phyloP scores from a whole-genome alignment of 305 asterid genomes.

The Ajuga reptans region DNA sequence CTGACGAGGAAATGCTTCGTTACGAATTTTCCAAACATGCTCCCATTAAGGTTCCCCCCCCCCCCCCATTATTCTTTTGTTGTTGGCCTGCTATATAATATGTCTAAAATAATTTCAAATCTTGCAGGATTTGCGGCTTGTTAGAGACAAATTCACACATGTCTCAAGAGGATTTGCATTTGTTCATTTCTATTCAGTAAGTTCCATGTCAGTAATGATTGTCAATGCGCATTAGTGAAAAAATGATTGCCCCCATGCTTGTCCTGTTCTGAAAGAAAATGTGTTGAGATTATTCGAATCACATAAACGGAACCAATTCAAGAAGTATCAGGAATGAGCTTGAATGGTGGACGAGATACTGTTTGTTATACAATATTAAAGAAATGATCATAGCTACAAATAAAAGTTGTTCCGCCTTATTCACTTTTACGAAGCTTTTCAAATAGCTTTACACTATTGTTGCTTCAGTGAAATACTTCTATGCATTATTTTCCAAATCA shows the following conservation, averaged over 20 bases:
- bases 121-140: constrained; percentile 90
- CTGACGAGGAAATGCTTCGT: constrained; percentile 98
- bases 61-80: background rate
- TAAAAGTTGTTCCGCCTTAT: background rate
- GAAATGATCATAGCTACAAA: background rate
- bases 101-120: constrained; percentile 18
- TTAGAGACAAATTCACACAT: constrained; percentile 94
- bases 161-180: constrained; percentile 98
- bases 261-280: background rate
- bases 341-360: background rate
- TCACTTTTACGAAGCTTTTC: background rate
- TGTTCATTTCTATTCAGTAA: constrained; percentile 79
- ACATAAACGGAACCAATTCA: background rate
- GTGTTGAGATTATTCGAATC: background rate
- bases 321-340: background rate
- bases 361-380: background rate
- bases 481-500: background rate
- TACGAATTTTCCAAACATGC: constrained; percentile 90
- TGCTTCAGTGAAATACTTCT: background rate
- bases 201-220: constrained; percentile 19
- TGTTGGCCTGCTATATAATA: constrained; percentile 14
- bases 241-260: background rate
- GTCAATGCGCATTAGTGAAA: background rate
- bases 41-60: constrained; percentile 67
- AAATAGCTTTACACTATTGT: background rate